These are phyloP conservation scores for Salvia splendens DNA, from an alignment of 257 asterid species.

Conservation along the genomic window DNA sequence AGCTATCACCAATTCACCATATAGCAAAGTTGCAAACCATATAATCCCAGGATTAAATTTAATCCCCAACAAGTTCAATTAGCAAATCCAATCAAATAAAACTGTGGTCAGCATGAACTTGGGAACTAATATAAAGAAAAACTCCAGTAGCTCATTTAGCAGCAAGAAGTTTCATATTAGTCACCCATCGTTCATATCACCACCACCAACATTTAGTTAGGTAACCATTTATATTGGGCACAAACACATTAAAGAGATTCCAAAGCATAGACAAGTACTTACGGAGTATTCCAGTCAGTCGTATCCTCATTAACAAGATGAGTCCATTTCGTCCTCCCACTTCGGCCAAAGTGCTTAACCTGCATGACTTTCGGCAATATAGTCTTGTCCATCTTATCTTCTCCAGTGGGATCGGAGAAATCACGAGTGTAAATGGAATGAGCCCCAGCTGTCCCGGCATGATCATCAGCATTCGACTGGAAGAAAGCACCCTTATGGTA, in stretches of 20 bases:
- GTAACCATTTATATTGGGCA: background rate
- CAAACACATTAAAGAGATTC: conserved; percentile 8
- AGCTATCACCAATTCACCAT: background rate
- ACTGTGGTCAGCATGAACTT: conserved; percentile 6
- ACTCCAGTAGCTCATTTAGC: background rate
- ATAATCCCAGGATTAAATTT: background rate
- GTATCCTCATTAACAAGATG: conserved; percentile 96
- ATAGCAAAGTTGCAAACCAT: background rate
- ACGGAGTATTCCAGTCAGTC: conserved; percentile 96
- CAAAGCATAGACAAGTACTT: conserved; percentile 40
- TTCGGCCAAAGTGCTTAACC: conserved; percentile 94
- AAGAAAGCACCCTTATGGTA: conserved; percentile 97
- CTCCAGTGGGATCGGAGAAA: conserved; percentile 94
- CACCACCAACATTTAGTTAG: conserved; percentile 17
- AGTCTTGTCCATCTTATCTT: conserved; percentile 87
- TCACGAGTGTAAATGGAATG: conserved; percentile 61
- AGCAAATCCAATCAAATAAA: background rate
- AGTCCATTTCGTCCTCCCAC: conserved; percentile 98
- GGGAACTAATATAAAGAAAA: background rate
- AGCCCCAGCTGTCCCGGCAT: conserved; percentile 66
- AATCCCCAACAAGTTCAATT: background rate
- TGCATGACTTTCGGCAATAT: conserved; percentile 93
- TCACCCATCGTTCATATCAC: background rate
- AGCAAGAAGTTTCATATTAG: conserved; percentile 1
- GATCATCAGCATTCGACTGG: conserved; percentile 69